A percentile compares a stretch with the other conserved stretches of the same genome.
Evolutionary conservation across 768 basidiomycete genomes (phyloP).

Genomic region (Infundibulicybe gibba): DNA sequence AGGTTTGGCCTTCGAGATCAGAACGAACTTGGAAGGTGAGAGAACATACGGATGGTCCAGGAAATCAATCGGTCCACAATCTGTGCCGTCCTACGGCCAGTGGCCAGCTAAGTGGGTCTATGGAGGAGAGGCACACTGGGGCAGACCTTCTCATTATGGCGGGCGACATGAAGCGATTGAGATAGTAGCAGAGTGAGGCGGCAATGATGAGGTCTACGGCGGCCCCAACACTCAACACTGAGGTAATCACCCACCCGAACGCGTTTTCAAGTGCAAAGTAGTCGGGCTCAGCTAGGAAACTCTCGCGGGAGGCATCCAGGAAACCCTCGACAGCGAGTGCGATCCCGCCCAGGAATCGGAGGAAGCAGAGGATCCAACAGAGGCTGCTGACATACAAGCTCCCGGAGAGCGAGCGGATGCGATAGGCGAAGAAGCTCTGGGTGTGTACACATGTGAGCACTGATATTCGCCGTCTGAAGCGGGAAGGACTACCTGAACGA

Average conservation of each 20-base stretch:
- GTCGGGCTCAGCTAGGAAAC: no score
- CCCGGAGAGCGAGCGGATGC: constrained; percentile 16
- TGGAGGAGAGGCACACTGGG: no score
- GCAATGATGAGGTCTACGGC: constrained; percentile 19
- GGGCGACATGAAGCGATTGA: constrained; percentile 5
- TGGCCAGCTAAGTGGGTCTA: no score
- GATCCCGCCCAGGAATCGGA: constrained; percentile 14
- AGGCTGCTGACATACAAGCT: constrained; percentile 7
- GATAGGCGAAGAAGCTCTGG: constrained; percentile 20
- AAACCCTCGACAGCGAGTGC: constrained; percentile 14
- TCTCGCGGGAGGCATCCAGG: constrained; percentile 14
- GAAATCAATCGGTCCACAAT: constrained; percentile 16
- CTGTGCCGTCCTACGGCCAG: constrained; percentile 14
- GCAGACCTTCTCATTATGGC: constrained; percentile 6
- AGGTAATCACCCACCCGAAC: constrained; percentile 21
- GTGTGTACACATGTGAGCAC: background rate
- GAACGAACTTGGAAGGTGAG: background rate
- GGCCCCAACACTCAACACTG: constrained; percentile 14
- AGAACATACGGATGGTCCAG: constrained; percentile 19
- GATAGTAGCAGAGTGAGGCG: constrained; percentile 15
- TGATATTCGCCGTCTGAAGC: no score
- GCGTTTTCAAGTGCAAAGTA: constrained; percentile 11
- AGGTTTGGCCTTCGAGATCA: background rate
- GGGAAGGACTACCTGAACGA: constrained; percentile 12
- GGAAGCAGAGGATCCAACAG: constrained; percentile 12